Conservation (phyloP, 129 eudicot genomes). For the Dittrichia graveolens region DNA sequence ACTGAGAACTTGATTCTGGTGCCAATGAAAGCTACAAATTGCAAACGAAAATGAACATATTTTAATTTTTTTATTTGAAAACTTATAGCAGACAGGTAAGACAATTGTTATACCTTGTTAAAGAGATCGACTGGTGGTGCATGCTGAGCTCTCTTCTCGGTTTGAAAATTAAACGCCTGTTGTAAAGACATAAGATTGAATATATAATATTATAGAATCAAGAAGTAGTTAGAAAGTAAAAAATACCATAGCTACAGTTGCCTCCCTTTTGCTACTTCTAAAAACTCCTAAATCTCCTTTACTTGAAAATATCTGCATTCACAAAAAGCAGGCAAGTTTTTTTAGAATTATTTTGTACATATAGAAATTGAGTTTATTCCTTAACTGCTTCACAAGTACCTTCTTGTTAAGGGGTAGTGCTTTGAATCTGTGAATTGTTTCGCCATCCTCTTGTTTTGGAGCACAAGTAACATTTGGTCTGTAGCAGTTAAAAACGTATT, state of each 20-base stretch:
- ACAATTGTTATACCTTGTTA: slow-evolving; percentile 56
- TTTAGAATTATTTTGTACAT: not conserved
- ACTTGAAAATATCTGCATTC: slow-evolving; percentile 72
- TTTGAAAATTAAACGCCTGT: slow-evolving; percentile 81
- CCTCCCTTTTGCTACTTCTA: slow-evolving; percentile 69
- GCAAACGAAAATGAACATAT: not conserved
- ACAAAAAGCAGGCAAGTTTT: slow-evolving; percentile 10
- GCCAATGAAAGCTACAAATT: slow-evolving; percentile 70
- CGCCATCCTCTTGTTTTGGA: slow-evolving; percentile 47
- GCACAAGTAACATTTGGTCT: slow-evolving; percentile 42
- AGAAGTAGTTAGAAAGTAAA: not conserved
- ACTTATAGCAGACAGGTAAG: not conserved
- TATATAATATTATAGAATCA: not conserved
- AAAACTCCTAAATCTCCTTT: slow-evolving; percentile 75
- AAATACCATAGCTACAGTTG: slow-evolving; percentile 70
- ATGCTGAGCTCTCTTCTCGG: slow-evolving; percentile 63
- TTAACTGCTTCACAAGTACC: slow-evolving; percentile 36
- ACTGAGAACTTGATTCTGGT: slow-evolving; percentile 51
- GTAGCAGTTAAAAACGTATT: slow-evolving; percentile 6
- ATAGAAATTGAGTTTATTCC: not conserved
- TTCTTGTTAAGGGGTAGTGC: slow-evolving; percentile 79
- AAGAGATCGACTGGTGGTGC: slow-evolving; percentile 85
- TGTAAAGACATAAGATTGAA: slow-evolving; percentile 5
- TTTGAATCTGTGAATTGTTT: slow-evolving; percentile 54
- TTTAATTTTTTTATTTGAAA: not conserved